Base-by-base conservation (phyloP, 2,329 filamentous ascomycete genomes). In the Apiospora aurea region DNA sequence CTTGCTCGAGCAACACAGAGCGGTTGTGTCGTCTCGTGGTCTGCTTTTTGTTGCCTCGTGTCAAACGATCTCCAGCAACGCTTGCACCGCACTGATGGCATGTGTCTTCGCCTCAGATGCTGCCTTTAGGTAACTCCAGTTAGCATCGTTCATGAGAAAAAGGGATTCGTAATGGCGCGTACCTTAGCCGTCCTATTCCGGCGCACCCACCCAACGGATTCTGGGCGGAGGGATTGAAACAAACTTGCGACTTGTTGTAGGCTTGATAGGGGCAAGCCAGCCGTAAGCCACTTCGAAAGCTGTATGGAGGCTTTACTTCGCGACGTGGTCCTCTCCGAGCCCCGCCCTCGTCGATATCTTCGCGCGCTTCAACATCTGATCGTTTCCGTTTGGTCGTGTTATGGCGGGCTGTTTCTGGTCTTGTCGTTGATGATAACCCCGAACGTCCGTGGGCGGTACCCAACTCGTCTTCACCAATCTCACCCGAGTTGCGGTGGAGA, bases 241-340 rank as follows among this genome's bases (percentile, higher is more conserved):
- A 73, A n/a, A 24, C 26, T 44, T 70, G 70, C 2, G 68, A 72
- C 8, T 13, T 47, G 10, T 73, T 70, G 18, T 72, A 67, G 5
- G 68, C 70, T n/a, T 73, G 72, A 44, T 73, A 73, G 6, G 72
- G 72, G 41, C 70, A 73, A 7, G 70, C 72, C 13, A 73, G 38
- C 7, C 72, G 43, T 21, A 7, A 34, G 51, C 26, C 14, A 34
- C 4, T 16, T 16, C n/a, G 13, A 16, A 13, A 13, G 1, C 1
- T 57, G 24, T 29, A 5, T 26, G 24, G 24, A 18, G 24, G 24
- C 51, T 57, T 57, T 11, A 11, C 13, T 57, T 57, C 34, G 51
- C 11, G 51, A 24, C 51, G 51, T 18, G 13, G 51, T 26, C 14
- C 29, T 29, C 18, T 57, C 24, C 29, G 51, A 2, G 51, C 1